A percentile compares a stretch with the other conserved stretches of the same genome.
phyloP scores from a whole-genome alignment of 78 protist genomes.

The Thecamonas trahens region DNA sequence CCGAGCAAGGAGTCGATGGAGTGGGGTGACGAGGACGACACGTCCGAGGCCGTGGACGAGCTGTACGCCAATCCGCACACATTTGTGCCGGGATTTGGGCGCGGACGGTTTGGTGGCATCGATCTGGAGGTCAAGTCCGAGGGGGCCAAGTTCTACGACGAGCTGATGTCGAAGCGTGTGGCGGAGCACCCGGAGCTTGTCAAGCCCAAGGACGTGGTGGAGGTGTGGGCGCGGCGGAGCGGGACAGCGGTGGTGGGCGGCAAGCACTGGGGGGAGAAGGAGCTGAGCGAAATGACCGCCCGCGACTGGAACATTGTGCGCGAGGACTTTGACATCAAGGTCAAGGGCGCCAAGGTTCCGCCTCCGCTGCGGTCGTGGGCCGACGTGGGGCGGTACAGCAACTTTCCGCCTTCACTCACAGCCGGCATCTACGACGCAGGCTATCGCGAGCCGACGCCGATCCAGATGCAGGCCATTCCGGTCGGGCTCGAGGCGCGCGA shows the following conservation, averaged over 20 bases:
- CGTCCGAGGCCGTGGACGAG: constrained; percentile 46
- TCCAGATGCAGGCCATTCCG: constrained; percentile 78
- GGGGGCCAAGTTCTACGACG: constrained; percentile 7
- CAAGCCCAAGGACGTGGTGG: not conserved
- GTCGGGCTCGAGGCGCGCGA: constrained; percentile 65
- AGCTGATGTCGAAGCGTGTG: not conserved
- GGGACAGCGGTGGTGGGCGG: constrained; percentile 2
- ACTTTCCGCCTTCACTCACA: constrained; percentile 6
- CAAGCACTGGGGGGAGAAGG: constrained; percentile 85
- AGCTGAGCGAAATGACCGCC: constrained; percentile 75
- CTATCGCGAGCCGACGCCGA: constrained; percentile 76
- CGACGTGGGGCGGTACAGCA: no score
- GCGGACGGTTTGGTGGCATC: constrained; percentile 62
- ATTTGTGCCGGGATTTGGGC: constrained; percentile 53
- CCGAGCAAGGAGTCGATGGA: constrained; percentile 27
- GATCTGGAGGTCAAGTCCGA: not conserved
- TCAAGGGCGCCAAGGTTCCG: constrained; percentile 55
- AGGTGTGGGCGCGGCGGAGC: not conserved
- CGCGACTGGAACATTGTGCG: constrained; percentile 95
- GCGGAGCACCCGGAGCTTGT: not conserved
- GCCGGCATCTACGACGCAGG: constrained; percentile 43
- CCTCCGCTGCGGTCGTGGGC: constrained; percentile 48
- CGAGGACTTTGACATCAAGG: constrained; percentile 84
- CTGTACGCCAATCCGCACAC: constrained; percentile 34
- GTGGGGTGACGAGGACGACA: constrained; percentile 77